These are phyloP conservation scores for Waitea zeae DNA, from an alignment of 1,284 basidiomycete genomes.

Conservation along the genomic window DNA sequence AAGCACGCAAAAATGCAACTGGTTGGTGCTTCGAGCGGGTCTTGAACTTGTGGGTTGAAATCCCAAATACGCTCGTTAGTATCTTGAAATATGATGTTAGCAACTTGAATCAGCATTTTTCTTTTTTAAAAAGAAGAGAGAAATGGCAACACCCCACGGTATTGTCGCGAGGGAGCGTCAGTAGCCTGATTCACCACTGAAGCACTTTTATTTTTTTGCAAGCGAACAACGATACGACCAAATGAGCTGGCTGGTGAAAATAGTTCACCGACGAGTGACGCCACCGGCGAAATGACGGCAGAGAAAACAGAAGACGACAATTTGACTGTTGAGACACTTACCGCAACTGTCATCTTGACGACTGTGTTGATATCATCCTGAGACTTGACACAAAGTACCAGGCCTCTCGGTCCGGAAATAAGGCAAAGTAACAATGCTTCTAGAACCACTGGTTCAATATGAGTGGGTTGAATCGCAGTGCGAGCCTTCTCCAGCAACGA, in stretches of 20 bases:
- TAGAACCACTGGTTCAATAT: too few relatives aligned
- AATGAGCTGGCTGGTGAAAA: not conserved
- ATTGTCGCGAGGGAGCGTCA: not conserved
- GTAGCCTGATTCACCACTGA: not conserved
- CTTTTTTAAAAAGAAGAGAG: not conserved
- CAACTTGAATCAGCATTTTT: not conserved
- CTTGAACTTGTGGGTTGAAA: conserved; percentile 37
- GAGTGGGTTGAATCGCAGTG: too few relatives aligned
- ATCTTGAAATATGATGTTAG: conserved; percentile 20
- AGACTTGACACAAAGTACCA: too few relatives aligned
- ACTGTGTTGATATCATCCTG: too few relatives aligned
- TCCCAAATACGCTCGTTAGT: conserved; percentile 37
- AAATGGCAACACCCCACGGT: not conserved
- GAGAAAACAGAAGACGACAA: too few relatives aligned
- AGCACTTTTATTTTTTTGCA: not conserved
- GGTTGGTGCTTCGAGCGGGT: conserved; percentile 12
- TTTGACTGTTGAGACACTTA: too few relatives aligned
- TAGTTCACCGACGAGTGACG: too few relatives aligned
- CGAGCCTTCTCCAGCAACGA: too few relatives aligned
- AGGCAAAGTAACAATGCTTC: too few relatives aligned
- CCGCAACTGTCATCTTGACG: too few relatives aligned
- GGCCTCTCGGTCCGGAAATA: too few relatives aligned
- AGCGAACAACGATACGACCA: not conserved
- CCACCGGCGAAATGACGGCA: too few relatives aligned
- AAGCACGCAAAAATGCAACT: conserved; percentile 29